Evolutionary conservation across 2,329 filamentous ascomycete species (phyloP).

Genomic region (Sporothrix curviconia): DNA sequence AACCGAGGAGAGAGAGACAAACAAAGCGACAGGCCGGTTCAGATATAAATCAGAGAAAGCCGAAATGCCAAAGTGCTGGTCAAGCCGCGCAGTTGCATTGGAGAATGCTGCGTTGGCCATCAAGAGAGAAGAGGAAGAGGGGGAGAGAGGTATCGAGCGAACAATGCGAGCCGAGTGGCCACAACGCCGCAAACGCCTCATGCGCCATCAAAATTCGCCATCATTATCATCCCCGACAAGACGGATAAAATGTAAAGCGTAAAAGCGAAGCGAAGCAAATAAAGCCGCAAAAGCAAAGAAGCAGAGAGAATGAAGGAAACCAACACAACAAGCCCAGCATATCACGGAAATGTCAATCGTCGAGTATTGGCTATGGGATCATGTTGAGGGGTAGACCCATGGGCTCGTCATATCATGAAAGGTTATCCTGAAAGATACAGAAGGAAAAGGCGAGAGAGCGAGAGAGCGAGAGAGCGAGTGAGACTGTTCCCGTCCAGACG

Average conservation of each 20-base stretch:
- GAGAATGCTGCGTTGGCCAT: no score
- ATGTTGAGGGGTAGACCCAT: neutral
- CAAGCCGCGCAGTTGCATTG: no score
- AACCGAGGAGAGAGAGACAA: no score
- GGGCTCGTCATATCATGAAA: neutral
- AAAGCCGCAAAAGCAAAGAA: neutral
- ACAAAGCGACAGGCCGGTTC: no score
- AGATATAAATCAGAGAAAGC: neutral
- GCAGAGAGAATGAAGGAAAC: neutral
- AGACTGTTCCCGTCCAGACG: no score
- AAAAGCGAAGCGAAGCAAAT: neutral
- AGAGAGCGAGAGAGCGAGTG: no score
- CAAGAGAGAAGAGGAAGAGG: neutral
- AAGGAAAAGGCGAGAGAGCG: no score
- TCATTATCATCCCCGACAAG: slow-evolving; percentile 1
- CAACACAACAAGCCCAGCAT: neutral
- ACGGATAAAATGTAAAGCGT: neutral
- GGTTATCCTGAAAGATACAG: no score
- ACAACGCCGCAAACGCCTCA: slow-evolving; percentile 18
- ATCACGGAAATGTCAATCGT: neutral
- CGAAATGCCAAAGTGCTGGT: neutral
- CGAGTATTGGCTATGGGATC: neutral
- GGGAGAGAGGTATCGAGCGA: slow-evolving; percentile 11
- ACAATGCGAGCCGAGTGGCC: slow-evolving; percentile 14
- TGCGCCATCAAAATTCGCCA: slow-evolving; percentile 14